These are phyloP conservation scores for Aspergillus cejpii DNA, from an alignment of 2,329 filamentous ascomycete genomes.

Conservation along the genomic window DNA sequence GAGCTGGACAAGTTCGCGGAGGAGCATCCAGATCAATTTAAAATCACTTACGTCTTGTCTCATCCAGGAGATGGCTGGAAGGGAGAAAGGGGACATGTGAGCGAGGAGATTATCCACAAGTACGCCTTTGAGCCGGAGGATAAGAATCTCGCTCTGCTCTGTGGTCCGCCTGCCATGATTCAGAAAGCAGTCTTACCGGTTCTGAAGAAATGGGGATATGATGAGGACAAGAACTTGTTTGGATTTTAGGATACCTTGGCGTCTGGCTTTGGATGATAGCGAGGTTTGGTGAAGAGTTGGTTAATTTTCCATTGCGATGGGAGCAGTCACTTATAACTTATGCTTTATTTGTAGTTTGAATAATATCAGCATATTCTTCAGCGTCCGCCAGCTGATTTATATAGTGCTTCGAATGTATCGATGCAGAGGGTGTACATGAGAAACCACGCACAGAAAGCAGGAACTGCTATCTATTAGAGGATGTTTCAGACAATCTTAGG, in stretches of 20 bases:
- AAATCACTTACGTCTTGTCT: constrained; percentile 11
- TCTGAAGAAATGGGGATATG: constrained; percentile 43
- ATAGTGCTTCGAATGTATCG: too few relatives aligned
- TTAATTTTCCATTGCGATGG: too few relatives aligned
- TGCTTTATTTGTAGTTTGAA: too few relatives aligned
- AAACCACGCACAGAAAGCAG: too few relatives aligned
- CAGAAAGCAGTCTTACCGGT: constrained; percentile 47
- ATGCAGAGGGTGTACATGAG: too few relatives aligned
- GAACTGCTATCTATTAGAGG: too few relatives aligned
- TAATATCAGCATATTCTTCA: too few relatives aligned
- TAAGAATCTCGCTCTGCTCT: constrained; percentile 43
- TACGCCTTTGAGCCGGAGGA: constrained; percentile 30
- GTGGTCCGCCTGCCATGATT: constrained; percentile 48
- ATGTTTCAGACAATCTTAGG: too few relatives aligned
- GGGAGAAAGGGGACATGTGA: constrained; percentile 9
- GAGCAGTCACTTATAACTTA: too few relatives aligned
- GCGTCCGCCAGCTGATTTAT: too few relatives aligned
- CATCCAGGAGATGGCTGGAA: constrained; percentile 7
- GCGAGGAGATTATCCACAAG: constrained; percentile 6
- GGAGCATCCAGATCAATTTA: constrained; percentile 7
- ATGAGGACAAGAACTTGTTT: constrained; percentile 43
- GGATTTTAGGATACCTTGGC: constrained; percentile 19
- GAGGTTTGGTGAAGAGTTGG: too few relatives aligned
- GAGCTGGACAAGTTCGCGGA: constrained; percentile 8
- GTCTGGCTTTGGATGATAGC: neutral